Conservation (phyloP, 2,329 filamentous ascomycete genomes). For the Zarea fungicola region DNA sequence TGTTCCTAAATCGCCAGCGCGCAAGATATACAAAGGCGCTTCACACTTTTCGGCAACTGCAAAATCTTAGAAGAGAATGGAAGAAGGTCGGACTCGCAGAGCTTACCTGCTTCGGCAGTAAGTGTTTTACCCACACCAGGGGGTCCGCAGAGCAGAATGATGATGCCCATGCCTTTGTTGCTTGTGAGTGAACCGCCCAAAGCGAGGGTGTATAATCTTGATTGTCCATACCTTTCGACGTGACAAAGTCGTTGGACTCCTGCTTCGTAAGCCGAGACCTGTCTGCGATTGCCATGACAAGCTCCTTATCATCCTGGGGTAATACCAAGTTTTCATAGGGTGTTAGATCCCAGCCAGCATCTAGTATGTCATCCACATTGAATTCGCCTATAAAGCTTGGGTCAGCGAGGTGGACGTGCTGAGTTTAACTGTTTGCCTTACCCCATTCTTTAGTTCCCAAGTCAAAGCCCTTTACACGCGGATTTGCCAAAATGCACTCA, state of each 20-base stretch:
- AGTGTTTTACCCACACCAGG: not conserved
- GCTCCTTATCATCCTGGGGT: not conserved
- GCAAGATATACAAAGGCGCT: constrained; percentile 23
- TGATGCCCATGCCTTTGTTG: not conserved
- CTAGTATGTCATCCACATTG: not conserved
- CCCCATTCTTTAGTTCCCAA: not conserved
- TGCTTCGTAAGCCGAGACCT: not conserved
- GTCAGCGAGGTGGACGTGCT: no score
- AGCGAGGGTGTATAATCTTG: no score
- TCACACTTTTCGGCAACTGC: not conserved
- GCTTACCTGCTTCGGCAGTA: not conserved
- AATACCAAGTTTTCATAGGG: not conserved
- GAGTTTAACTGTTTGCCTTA: no score
- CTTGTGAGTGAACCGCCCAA: not conserved
- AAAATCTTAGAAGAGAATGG: not conserved
- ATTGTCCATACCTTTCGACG: not conserved
- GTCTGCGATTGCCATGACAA: not conserved
- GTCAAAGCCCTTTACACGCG: not conserved
- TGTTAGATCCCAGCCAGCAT: not conserved
- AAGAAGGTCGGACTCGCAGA: not conserved
- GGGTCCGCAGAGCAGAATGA: not conserved
- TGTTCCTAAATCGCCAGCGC: constrained; percentile 22
- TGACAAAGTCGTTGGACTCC: not conserved
- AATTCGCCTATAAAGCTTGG: not conserved
- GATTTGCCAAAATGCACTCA: not conserved